Evolutionary conservation across 2,329 filamentous ascomycete species (phyloP), one percentile per base, ranked within the genome.

Genomic region (Fusarium sp.): DNA sequence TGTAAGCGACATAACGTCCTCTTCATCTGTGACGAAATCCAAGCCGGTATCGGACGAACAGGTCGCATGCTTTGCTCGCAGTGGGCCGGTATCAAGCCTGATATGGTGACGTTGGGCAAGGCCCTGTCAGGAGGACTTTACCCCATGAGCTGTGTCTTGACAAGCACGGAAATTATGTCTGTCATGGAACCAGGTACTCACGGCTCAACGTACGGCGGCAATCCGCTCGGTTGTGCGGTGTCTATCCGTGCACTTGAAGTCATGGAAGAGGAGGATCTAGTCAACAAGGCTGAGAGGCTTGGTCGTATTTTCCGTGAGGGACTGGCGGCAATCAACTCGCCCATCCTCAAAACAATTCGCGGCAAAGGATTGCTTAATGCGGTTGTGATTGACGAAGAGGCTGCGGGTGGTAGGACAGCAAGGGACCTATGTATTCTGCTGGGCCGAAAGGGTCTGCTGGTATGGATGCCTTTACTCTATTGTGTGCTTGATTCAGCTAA

Each of bases 121-220:
- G 96, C 96, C 74, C 97, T 99, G 79, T 97, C 94, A 27, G 96
- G 96, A 69, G 96, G 96, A 81, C 96, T 98, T 92, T 99, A 99
- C 83, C 96, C 96, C 18, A 96, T 99, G 60, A 97, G 94, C 65
- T 94, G 91, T 75, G 94, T 99, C 46, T 86, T 99, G 54, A 91
- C 92, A 65, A 90, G 90, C 75, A 94, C 92, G 82, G 94, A 98
- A 60, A 86, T 98, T 69, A 98, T 99, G 94, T 88, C 97, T 72
- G 96, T 95, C 9, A 87, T 99, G 70, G 96, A 99, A 85, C 93
- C 96, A 22, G 96, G 96, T 64, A 98, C 96, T 27, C 96, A 99
- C 82, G 96, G 96, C 49, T 97, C 94, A 41, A 99, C 96, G 18
- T 99, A 98, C 78, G 96, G 96, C 66, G 96, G 96, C 52, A 99